A percentile compares a stretch with the other conserved stretches of the same genome.
Evolutionary conservation across 805 yeast genomes (phyloP).

Genomic region (Yarrowia sp.): DNA sequence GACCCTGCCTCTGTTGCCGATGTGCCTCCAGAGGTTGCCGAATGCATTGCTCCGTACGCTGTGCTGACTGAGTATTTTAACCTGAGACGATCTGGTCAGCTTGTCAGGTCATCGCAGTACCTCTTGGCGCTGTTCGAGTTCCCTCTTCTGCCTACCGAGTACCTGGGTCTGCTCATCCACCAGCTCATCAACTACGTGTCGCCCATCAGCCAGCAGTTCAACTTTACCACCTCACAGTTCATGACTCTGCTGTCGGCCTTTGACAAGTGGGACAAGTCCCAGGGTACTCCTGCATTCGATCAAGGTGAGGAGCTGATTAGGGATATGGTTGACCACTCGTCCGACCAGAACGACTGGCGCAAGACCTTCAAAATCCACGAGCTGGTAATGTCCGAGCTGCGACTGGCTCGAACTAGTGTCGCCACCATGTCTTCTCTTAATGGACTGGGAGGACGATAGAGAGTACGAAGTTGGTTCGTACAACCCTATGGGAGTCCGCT

Average conservation of each 20-base stretch:
- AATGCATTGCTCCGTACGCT: constrained; percentile 38
- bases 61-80: constrained; percentile 31
- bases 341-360: constrained; percentile 9
- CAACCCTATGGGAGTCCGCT: too few species aligned
- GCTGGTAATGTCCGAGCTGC: constrained; percentile 2
- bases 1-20: constrained; percentile 23
- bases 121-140: constrained; percentile 34
- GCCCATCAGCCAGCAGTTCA: neutral
- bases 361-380: neutral
- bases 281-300: constrained; percentile 4
- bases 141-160: constrained; percentile 33
- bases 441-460: neutral
- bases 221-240: neutral
- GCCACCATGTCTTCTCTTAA: constrained; percentile 1
- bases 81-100: constrained; percentile 14
- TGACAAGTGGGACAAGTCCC: constrained; percentile 11
- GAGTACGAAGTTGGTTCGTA: neutral
- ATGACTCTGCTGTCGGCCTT: constrained; percentile 13
- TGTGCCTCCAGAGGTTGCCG: constrained; percentile 31
- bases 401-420: neutral
- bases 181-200: constrained; percentile 7
- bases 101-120: constrained; percentile 29
- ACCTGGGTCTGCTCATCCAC: constrained; percentile 28
- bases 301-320: neutral
- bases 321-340: neutral